Conservation (phyloP, 495 filamentous ascomycete genomes). For the Penicillium crystallinum region DNA sequence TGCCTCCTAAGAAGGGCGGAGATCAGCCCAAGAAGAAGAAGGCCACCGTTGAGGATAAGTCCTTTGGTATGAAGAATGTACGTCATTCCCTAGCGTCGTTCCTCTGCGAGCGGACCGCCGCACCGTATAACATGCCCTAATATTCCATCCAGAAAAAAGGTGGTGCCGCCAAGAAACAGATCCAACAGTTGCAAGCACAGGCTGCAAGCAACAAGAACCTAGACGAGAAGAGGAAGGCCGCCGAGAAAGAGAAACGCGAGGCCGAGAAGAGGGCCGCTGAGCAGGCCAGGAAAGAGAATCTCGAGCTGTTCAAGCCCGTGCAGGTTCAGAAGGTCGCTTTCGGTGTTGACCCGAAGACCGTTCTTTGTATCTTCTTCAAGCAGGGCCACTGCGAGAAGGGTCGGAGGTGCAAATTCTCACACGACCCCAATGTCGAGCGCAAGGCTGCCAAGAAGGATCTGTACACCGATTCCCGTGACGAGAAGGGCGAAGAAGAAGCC, state of each 20-base stretch:
- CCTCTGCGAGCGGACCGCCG: conserved; percentile 3
- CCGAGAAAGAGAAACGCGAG: conserved; percentile 79
- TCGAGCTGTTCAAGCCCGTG: conserved; percentile 88
- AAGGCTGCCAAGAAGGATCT: conserved; percentile 88
- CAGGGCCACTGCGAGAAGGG: conserved; percentile 97
- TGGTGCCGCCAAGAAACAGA: conserved; percentile 77
- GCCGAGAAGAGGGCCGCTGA: conserved; percentile 86
- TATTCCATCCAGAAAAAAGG: conserved; percentile 73
- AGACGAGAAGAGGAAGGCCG: conserved; percentile 83
- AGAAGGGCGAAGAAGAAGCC: conserved; percentile 59
- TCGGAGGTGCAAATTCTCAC: conserved; percentile 94
- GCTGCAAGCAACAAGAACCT: conserved; percentile 64
- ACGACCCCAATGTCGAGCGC: conserved; percentile 83
- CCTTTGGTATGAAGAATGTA: conserved; percentile 97
- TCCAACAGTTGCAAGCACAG: conserved; percentile 71
- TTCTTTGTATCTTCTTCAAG: conserved; percentile 94
- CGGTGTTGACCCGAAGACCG: conserved; percentile 96
- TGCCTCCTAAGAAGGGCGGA: conserved; percentile 89
- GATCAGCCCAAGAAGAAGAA: conserved; percentile 62
- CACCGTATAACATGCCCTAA: conserved; percentile 13
- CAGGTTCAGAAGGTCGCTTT: conserved; percentile 96
- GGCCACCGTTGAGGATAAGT: conserved; percentile 79
- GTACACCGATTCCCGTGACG: conserved; percentile 80
- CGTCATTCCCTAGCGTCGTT: conserved; percentile 21
- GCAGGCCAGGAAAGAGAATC: conserved; percentile 67